These are phyloP conservation scores for Passalora sequoiae DNA, from an alignment of 2,329 filamentous ascomycete species.

Conservation along the genomic window DNA sequence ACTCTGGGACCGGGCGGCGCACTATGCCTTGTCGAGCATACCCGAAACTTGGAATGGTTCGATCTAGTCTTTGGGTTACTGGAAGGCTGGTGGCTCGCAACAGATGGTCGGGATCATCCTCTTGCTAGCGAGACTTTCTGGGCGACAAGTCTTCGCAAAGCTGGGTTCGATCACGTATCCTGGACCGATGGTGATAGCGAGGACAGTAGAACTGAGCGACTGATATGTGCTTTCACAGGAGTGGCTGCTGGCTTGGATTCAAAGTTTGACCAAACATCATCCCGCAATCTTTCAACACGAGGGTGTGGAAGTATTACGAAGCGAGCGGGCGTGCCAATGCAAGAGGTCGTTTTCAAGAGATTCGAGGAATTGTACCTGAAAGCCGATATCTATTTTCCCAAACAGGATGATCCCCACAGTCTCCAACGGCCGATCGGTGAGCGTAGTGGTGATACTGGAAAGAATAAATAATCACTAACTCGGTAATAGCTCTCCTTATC, in stretches of 20 bases:
- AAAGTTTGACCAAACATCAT: too few relatives aligned
- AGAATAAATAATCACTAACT: too few relatives aligned
- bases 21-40: conserved; percentile 1
- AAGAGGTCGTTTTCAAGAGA: background rate
- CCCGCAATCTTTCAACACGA: background rate
- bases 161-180: conserved; percentile 33
- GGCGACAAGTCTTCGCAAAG: conserved; percentile 25
- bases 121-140: conserved; percentile 14
- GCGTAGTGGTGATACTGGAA: background rate
- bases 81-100: conserved; percentile 39
- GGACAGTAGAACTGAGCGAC: background rate
- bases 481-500: too few relatives aligned
- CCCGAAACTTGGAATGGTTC: conserved; percentile 18
- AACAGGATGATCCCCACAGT: too few relatives aligned
- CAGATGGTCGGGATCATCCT: conserved; percentile 36
- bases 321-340: background rate
- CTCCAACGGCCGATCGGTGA: background rate
- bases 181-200: conserved; percentile 31
- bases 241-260: too few relatives aligned
- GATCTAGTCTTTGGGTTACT: conserved; percentile 36
- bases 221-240: conserved; percentile 1
- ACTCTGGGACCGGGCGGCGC: background rate
- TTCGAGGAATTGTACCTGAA: background rate
- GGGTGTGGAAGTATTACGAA: background rate
- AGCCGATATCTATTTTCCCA: conserved; percentile 1